These are phyloP conservation scores for Podosphaera xanthii DNA, from an alignment of 2,329 filamentous ascomycete species.

Conservation along the genomic window DNA sequence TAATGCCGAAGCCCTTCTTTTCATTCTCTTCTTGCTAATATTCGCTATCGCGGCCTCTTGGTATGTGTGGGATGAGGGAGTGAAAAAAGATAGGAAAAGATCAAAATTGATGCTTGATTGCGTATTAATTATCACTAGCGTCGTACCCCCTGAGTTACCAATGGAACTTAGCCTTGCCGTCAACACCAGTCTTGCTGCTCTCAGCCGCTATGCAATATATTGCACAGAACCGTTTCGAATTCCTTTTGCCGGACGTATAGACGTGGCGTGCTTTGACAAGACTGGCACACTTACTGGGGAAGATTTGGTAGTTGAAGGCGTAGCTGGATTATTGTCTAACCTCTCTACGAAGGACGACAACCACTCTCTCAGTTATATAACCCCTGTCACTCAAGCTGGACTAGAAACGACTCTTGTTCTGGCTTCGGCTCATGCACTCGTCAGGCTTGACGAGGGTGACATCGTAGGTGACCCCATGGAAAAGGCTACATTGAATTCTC, in stretches of 20 bases:
- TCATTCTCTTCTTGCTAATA: conserved; percentile 87
- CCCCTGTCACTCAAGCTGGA: conserved; percentile 42
- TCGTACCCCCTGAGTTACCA: conserved; percentile 91
- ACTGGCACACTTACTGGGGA: conserved; percentile 92
- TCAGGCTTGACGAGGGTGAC: conserved; percentile 90
- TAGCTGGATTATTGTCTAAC: conserved; percentile 66
- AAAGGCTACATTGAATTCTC: conserved; percentile 72
- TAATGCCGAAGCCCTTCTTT: conserved; percentile 85
- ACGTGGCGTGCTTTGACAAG: conserved; percentile 96
- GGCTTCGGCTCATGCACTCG: conserved; percentile 82
- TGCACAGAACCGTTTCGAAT: conserved; percentile 98
- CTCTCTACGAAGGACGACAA: conserved; percentile 47
- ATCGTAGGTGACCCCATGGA: conserved; percentile 98
- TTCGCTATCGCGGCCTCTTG: conserved; percentile 95
- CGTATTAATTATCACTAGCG: conserved; percentile 89
- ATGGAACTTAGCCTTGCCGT: conserved; percentile 97
- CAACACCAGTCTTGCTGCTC: conserved; percentile 84
- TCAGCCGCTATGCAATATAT: conserved; percentile 92
- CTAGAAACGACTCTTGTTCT: conserved; percentile 80
- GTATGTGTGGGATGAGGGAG: conserved; percentile 98
- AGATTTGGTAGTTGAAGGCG: conserved; percentile 88
- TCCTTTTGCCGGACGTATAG: conserved; percentile 82
- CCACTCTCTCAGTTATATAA: conserved; percentile 64
- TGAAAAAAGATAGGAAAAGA: conserved; percentile 79
- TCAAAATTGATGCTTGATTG: conserved; percentile 95